Base-by-base conservation (phyloP, 441 rosid genomes). In the Dalechampia spathulata region DNA sequence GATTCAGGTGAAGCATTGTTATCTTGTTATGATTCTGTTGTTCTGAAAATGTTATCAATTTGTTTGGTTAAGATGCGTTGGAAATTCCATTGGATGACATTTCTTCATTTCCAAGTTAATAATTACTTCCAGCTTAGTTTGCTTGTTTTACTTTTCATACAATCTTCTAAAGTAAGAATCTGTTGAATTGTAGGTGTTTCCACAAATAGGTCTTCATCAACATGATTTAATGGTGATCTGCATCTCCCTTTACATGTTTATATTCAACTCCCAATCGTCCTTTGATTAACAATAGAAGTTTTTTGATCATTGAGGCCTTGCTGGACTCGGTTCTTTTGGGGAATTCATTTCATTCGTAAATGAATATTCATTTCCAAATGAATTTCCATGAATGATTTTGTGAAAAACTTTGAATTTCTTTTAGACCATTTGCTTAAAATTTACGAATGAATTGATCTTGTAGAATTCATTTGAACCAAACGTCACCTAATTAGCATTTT, bases 181-280 rank as follows among this genome's bases (percentile, higher is more conserved):
- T 69, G 46, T 60, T 50, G 65, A 60, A 68, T 56, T 64, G 72
- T 64, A 52, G 69, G 61, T 57, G 66, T 63, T 57, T 55, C 62
- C 67, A 46, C 56, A 57, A 41, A 64, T 69, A 57, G 64, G 55
- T 51, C 62, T 65, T 39, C 15, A 36, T 27, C 61, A 69, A 60
- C 49, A 43, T 64, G 52, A 32, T 52, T 23, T 64, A 51, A 51
- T 58, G 58, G 50, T 57, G 70, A 62, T 71, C 60, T 68, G 57
- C 34, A 13, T 56, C 58, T 72, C 65, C 13, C 67, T 42, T 62
- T 50, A 17, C 32, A 46, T 41, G 36, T 62, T 56, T 39, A 52
- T 52, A 47, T 49, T 62, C 15, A 47, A 40, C 28, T 40, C 41
- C 15, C 40, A 20, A 16, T 41, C 28, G 53, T 16, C 43, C 16